Evolutionary conservation across 768 basidiomycete genomes (phyloP).

Genomic region (Suillus clintonianus): DNA sequence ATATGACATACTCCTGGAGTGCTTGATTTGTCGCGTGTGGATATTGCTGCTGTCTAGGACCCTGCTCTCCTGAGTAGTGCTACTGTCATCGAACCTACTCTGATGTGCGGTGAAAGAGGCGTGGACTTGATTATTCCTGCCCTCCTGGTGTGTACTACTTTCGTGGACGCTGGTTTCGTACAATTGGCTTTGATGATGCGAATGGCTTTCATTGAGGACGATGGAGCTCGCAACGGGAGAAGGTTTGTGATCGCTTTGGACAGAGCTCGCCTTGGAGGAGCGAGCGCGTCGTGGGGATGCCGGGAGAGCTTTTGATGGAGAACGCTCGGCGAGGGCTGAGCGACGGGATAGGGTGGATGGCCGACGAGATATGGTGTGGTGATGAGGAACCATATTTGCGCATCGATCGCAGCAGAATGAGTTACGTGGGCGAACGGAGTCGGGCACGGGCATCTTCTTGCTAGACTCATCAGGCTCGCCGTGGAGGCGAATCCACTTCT

Average conservation of each 20-base stretch:
- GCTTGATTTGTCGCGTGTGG: constrained; percentile 9
- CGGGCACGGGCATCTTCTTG: constrained; percentile 20
- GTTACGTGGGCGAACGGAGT: constrained; percentile 25
- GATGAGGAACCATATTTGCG: constrained; percentile 33
- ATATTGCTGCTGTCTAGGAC: constrained; percentile 12
- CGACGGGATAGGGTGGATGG: constrained; percentile 29
- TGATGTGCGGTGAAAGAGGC: background rate
- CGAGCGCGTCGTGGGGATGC: constrained; percentile 21
- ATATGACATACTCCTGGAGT: constrained; percentile 15
- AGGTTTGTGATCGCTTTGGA: constrained; percentile 1
- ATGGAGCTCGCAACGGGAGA: constrained; percentile 17
- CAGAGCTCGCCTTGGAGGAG: constrained; percentile 10
- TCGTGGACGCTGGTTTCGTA: constrained; percentile 23
- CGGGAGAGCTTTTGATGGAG: constrained; percentile 6
- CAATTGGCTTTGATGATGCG: constrained; percentile 10
- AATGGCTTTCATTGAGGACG: constrained; percentile 9
- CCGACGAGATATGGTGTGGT: constrained; percentile 32
- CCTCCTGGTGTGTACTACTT: constrained; percentile 1
- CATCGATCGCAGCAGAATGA: constrained; percentile 37
- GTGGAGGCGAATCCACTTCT: constrained; percentile 69
- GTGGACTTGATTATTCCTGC: background rate
- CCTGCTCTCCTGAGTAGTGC: constrained; percentile 15
- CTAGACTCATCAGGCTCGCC: constrained; percentile 23
- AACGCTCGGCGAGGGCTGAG: constrained; percentile 20
- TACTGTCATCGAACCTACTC: constrained; percentile 9